A percentile compares a stretch with the other conserved stretches of the same genome.
Evolutionary conservation across 2,329 filamentous ascomycete genomes (phyloP).

Genomic region (Tolypocladium paradoxum): DNA sequence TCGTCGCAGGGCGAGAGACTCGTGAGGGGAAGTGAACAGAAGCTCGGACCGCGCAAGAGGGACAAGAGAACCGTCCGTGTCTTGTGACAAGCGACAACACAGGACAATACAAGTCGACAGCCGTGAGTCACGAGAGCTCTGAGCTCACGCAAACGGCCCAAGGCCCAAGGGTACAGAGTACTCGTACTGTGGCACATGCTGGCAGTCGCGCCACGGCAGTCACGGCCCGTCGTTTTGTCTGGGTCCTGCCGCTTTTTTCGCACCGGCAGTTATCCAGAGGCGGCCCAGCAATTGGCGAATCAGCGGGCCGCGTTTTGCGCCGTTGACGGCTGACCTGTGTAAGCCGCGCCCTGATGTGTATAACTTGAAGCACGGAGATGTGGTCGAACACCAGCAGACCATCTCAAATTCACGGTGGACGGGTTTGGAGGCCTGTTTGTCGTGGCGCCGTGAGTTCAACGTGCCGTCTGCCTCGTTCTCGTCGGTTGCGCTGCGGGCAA

Average conservation of each 20-base stretch:
- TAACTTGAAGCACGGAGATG: too few relatives aligned
- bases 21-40: not conserved
- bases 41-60: not conserved
- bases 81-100: not conserved
- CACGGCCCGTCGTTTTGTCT: not conserved
- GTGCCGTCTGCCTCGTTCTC: not conserved
- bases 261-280: not conserved
- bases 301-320: not conserved
- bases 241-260: not conserved
- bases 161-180: not conserved
- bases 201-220: not conserved
- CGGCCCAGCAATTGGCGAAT: not conserved
- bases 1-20: not conserved
- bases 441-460: not conserved
- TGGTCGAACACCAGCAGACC: too few relatives aligned
- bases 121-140: not conserved
- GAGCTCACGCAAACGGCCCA: too few relatives aligned
- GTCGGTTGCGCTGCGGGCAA: not conserved
- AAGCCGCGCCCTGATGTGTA: too few relatives aligned
- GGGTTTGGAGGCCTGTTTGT: not conserved
- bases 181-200: not conserved
- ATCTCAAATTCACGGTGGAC: too few relatives aligned
- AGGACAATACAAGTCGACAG: not conserved
- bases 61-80: not conserved
- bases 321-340: too few relatives aligned